Evolutionary conservation across 1,284 basidiomycete genomes (phyloP), one percentile per base, ranked within the genome.

Genomic region (Puccinia polysora): DNA sequence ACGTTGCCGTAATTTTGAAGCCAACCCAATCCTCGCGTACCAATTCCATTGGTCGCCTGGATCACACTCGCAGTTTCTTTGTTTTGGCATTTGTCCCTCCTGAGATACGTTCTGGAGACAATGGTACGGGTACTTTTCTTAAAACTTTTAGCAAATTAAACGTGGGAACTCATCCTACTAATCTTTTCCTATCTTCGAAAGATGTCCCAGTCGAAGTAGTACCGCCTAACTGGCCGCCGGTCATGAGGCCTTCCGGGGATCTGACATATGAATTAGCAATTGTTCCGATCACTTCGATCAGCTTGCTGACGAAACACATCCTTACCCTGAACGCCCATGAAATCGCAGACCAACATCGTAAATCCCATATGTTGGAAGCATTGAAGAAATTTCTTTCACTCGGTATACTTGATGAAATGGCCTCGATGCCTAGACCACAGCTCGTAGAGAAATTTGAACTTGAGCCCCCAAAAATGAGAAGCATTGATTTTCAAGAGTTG

Each of bases 401-500:
- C 28, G 65, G 4, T 76, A 78, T 2, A 80, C 93, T n/a, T 81
- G 84, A 62, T 78, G 74, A 0, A 75, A 87, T 1, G 81, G 85
- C 14, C 78, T 25, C 65, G 2, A 43, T 50, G n/a, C 65, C 73
- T 23, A 49, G 52, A 4, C 47, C 20, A 15, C 53, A 59, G 36
- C 38, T 49, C 14, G 40, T 69, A 4, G 32, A 50, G 28, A 47
- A 74, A 23, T 58, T 68, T 2, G 81, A 82, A 68, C 78, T 78
- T 0, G 91, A 92, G 73, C 97, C 93, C 93, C 83, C 83, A 58
- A 86, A 89, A 65, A 83, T 93, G 76, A 86, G 88, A 52, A 83
- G 86, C n/a, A 81, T 99, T 18, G 94, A 98, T 74, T 96, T 98
- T 80, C 91, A 97, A 79, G 95, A 97, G 75, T 82, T 84, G 25